These are phyloP conservation scores for Salix suchowensis DNA, from an alignment of 345 rosid genomes.

Conservation along the genomic window DNA sequence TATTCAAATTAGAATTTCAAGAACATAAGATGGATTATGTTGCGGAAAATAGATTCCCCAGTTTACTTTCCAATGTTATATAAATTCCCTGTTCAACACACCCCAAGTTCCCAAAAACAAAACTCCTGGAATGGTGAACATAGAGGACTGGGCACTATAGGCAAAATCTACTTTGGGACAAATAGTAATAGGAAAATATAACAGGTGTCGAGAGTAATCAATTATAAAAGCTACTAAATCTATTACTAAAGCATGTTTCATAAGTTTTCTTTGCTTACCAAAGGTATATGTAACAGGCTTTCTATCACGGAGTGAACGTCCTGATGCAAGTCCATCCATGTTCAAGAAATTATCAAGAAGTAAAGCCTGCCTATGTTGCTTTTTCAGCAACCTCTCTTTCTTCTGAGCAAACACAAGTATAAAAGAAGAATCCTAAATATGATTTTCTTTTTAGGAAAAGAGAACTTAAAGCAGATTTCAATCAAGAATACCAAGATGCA, in stretches of 20 bases:
- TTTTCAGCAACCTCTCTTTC: slow-evolving; percentile 81
- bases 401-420: slow-evolving; percentile 37
- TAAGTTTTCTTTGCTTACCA: slow-evolving; percentile 43
- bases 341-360: slow-evolving; percentile 69
- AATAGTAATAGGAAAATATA: not conserved
- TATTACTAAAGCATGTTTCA: not conserved
- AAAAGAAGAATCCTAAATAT: slow-evolving; percentile 1
- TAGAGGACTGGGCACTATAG: not conserved
- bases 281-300: slow-evolving; percentile 95
- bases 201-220: too few relatives aligned
- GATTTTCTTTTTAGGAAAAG: not conserved
- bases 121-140: not conserved
- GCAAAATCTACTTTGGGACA: not conserved
- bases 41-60: not conserved
- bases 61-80: not conserved
- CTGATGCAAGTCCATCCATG: slow-evolving; percentile 70
- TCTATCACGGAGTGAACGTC: slow-evolving; percentile 90
- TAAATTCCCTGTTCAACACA: not conserved
- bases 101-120: not conserved
- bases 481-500: not conserved
- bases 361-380: slow-evolving; percentile 87
- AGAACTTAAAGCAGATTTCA: slow-evolving; percentile 4
- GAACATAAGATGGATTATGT: not conserved
- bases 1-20: not conserved
- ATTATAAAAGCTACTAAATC: not conserved